Evolutionary conservation across 306 rosid species (phyloP).

Genomic region (Rubus idaeus): DNA sequence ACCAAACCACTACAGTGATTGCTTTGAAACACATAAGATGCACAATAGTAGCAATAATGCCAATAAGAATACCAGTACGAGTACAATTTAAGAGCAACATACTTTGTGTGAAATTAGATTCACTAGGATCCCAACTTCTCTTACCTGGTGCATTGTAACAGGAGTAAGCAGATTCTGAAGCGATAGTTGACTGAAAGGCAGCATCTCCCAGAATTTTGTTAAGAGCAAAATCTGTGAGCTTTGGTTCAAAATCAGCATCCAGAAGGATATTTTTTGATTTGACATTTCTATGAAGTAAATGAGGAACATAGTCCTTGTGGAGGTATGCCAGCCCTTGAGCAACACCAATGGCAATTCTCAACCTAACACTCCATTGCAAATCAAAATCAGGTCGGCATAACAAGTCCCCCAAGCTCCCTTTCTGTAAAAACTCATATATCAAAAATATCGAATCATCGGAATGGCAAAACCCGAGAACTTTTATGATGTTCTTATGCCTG

Average conservation of each 20-base stretch:
- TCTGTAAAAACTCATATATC: conserved; percentile 74
- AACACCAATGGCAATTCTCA: conserved; percentile 77
- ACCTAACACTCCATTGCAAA: conserved; percentile 67
- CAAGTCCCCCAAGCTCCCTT: conserved; percentile 84
- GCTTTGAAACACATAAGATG: not conserved
- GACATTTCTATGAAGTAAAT: conserved; percentile 80
- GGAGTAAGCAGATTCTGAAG: conserved; percentile 73
- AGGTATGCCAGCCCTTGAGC: conserved; percentile 93
- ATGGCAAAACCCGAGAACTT: conserved; percentile 84
- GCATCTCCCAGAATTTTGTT: conserved; percentile 78
- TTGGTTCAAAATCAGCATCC: conserved; percentile 84
- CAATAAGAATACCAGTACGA: not conserved
- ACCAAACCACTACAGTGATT: not conserved
- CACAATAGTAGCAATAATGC: not conserved
- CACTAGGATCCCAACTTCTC: not conserved
- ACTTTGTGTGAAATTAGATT: not conserved
- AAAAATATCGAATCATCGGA: conserved; percentile 79
- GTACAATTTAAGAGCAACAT: not conserved
- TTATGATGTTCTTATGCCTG: conserved; percentile 82
- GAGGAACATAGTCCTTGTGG: conserved; percentile 89
- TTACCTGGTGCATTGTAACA: conserved; percentile 94
- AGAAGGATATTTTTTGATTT: conserved; percentile 78
- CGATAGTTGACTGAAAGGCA: conserved; percentile 69
- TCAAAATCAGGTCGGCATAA: conserved; percentile 49
- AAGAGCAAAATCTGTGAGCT: conserved; percentile 82